Conservation (phyloP, 2,329 filamentous ascomycete species). For the Penicillium thymicola region DNA sequence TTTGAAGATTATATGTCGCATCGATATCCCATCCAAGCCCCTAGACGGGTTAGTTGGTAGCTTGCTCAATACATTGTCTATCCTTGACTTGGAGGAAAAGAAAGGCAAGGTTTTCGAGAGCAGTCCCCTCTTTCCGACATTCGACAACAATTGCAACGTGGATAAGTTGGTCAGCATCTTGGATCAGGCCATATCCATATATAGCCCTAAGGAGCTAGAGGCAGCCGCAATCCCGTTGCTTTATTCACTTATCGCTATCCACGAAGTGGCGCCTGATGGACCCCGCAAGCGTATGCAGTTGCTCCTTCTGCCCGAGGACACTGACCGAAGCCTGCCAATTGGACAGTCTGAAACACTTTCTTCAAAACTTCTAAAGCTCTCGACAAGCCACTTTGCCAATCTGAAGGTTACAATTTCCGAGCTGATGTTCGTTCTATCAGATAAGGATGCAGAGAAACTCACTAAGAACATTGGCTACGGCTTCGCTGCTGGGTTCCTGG, state of each 20-base stretch:
- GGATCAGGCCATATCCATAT: slow-evolving; percentile 60
- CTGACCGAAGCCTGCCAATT: slow-evolving; percentile 72
- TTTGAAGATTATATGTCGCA: slow-evolving; percentile 63
- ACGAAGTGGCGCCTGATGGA: slow-evolving; percentile 63
- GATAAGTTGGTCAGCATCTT: slow-evolving; percentile 69
- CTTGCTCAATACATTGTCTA: slow-evolving; percentile 76
- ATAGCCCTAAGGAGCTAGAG: slow-evolving; percentile 70
- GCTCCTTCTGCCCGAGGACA: slow-evolving; percentile 69
- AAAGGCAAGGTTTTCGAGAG: slow-evolving; percentile 44
- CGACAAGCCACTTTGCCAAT: slow-evolving; percentile 69
- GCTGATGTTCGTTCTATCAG: slow-evolving; percentile 83
- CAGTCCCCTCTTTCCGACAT: slow-evolving; percentile 64
- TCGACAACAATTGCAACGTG: slow-evolving; percentile 57
- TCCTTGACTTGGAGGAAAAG: slow-evolving; percentile 65
- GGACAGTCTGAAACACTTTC: slow-evolving; percentile 72
- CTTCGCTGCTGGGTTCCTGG: slow-evolving; percentile 84
- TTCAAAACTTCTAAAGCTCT: slow-evolving; percentile 72
- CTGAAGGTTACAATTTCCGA: slow-evolving; percentile 72
- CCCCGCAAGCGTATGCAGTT: slow-evolving; percentile 62
- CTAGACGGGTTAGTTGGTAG: slow-evolving; percentile 69
- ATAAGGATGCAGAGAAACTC: slow-evolving; percentile 73
- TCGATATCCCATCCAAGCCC: slow-evolving; percentile 60
- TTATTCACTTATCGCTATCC: slow-evolving; percentile 68
- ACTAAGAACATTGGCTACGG: slow-evolving; percentile 93
- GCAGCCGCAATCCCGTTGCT: slow-evolving; percentile 67